Percentiles rank a stretch among this genome's conserved stretches.
These are phyloP conservation scores for Geranomyces michiganensis DNA, from an alignment of 192 early-diverging fungal genomes.

Conservation along the genomic window DNA sequence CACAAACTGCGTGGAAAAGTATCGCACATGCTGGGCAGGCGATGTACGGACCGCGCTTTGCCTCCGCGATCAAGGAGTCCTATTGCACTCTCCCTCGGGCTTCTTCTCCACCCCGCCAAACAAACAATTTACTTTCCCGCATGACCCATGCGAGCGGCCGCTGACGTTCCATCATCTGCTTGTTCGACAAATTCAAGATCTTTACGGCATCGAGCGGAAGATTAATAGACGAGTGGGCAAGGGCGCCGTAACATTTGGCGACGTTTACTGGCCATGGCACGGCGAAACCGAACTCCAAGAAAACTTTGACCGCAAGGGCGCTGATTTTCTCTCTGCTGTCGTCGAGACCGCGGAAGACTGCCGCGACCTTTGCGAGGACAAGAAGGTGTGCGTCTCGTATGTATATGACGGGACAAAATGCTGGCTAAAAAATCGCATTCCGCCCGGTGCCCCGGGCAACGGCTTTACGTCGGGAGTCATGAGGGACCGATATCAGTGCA, in stretches of 20 bases:
- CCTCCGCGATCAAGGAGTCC: conserved; percentile 53
- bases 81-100: conserved; percentile 17
- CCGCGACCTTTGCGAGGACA: conserved; percentile 10
- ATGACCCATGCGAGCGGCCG: conserved; percentile 52
- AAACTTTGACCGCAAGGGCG: conserved; percentile 20
- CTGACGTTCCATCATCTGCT: conserved; percentile 59
- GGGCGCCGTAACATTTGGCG: conserved; percentile 19
- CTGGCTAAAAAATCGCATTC: conserved; percentile 23
- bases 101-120: conserved; percentile 40
- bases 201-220: conserved; percentile 33
- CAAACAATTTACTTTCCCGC: conserved; percentile 36
- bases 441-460: neutral
- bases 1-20: conserved; percentile 48
- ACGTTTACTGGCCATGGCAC: conserved; percentile 20
- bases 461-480: conserved; percentile 14
- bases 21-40: conserved; percentile 61
- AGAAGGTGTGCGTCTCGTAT: conserved; percentile 14
- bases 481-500: conserved; percentile 7
- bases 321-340: neutral
- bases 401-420: conserved; percentile 28
- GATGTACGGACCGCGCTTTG: conserved; percentile 61
- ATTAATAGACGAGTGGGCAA: neutral
- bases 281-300: neutral
- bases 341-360: conserved; percentile 12
- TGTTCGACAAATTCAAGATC: conserved; percentile 44